Conservation (phyloP, 2,329 filamentous ascomycete species). For the Epicoccum nigrum region DNA sequence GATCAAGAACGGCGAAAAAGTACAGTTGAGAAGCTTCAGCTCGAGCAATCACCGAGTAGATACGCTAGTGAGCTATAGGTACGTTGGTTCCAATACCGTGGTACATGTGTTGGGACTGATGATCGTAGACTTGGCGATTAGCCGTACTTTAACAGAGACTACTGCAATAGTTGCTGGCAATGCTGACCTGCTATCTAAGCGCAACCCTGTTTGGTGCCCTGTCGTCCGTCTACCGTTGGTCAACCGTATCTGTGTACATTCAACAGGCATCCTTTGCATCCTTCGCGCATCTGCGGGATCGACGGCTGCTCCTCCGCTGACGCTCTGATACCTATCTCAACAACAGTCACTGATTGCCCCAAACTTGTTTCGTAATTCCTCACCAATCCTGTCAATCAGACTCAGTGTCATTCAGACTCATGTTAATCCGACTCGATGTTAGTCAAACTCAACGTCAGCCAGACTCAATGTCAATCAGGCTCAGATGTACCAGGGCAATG, state of each 20-base stretch:
- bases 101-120: slow-evolving; percentile 21
- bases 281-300: slow-evolving; percentile 2
- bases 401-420: too few relatives aligned
- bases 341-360: background rate
- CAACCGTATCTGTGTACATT: background rate
- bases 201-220: slow-evolving; percentile 11
- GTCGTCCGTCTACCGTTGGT: background rate
- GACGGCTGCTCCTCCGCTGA: slow-evolving; percentile 2
- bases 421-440: too few relatives aligned
- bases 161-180: slow-evolving; percentile 11
- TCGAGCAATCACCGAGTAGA: slow-evolving; percentile 94
- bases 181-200: slow-evolving; percentile 7
- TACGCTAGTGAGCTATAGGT: slow-evolving; percentile 90
- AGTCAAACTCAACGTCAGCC: background rate
- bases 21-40: slow-evolving; percentile 94
- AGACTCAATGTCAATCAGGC: too few relatives aligned
- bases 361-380: too few relatives aligned
- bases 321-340: background rate
- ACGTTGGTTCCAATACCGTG: slow-evolving; percentile 19
- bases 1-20: slow-evolving; percentile 91
- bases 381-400: background rate
- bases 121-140: slow-evolving; percentile 14
- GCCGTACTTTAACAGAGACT: slow-evolving; percentile 8
- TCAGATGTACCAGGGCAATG: background rate
- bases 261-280: background rate